Base-by-base conservation (phyloP, 1,284 basidiomycete species). In the Polyporus tsugae region DNA sequence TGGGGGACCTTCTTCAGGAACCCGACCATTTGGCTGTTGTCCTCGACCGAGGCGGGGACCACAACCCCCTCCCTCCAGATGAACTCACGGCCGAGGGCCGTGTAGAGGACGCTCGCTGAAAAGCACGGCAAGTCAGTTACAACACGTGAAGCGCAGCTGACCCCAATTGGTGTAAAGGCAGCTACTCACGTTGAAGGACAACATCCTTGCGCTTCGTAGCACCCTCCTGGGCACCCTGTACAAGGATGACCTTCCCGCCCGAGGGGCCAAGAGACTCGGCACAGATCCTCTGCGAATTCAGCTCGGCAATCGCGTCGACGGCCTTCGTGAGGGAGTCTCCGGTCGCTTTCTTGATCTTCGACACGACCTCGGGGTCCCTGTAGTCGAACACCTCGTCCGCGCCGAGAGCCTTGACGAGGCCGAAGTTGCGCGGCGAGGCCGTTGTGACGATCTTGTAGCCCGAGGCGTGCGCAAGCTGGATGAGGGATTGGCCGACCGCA, bases 391-490 rank as follows among this genome's bases (percentile, higher is more conserved):
- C 78, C 2, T 72, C 80, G 60, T 83, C 80, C 0, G 84, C 85
- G 4, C 85, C 85, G 42, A 80, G 78, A 1, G 74, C 66, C 70
- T 80, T 81, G 67, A 85, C 76, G 29, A 83, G 76, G 7, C 78
- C 80, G 61, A 75, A 79, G 71, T 83, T 83, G 46, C 77, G 78
- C 4, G 82, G 79, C 3, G 82, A 83, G 17, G 82, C 78, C 9
- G 82, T 82, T 5, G 84, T 78, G 63, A 82, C 77, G 44, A 84
- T 80, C 49, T 78, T 78, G 73, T 81, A 82, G 25, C 85, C 84
- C 1, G 80, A 73, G 22, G 81, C 67, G 66, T 81, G 80, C 38
- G 81, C 82, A 39, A 86, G 78, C 72, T 85, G 83, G 46, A 85
- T 75, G 0, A 82, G 82, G 73, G 79, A 83, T 33, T 81, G 75